These are phyloP conservation scores for Elongisporangium anandrum DNA, from an alignment of 352 stramenopile species.

Conservation along the genomic window DNA sequence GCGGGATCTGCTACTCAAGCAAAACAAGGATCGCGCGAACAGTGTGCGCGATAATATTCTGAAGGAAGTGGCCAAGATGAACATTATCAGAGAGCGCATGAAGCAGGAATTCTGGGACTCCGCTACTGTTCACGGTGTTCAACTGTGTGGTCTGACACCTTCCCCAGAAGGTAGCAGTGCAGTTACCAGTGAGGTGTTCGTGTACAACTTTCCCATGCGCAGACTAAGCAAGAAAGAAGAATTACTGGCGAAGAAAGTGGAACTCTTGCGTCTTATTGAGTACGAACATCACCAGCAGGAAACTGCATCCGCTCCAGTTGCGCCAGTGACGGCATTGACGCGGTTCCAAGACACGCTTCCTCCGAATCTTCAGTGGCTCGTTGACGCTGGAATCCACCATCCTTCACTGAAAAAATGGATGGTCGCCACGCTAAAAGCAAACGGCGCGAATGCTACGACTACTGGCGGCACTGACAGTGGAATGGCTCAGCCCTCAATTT, in stretches of 20 bases:
- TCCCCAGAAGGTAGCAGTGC: background rate
- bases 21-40: conserved; percentile 55
- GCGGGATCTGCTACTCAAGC: conserved; percentile 40
- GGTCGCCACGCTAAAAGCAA: conserved; percentile 5
- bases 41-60: conserved; percentile 60
- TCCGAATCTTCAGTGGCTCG: conserved; percentile 51
- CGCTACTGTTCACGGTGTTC: conserved; percentile 59
- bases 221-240: conserved; percentile 41
- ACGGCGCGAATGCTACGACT: background rate
- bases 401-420: conserved; percentile 31
- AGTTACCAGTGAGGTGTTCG: conserved; percentile 22
- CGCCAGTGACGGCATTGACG: conserved; percentile 11
- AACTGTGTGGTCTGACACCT: conserved; percentile 51
- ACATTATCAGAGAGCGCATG: conserved; percentile 82
- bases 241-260: conserved; percentile 43
- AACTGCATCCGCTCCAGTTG: conserved; percentile 6
- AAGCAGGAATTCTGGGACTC: conserved; percentile 90
- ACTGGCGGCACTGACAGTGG: conserved; percentile 11
- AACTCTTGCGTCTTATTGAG: conserved; percentile 62
- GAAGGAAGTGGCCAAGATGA: conserved; percentile 68
- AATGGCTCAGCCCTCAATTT: background rate
- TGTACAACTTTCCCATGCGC: conserved; percentile 84
- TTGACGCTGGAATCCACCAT: conserved; percentile 42
- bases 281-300: conserved; percentile 61
- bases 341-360: conserved; percentile 53